Evolutionary conservation across 1,139 yeast genomes (phyloP), one percentile per base, ranked within the genome.

Genomic region (Candida frijolesensis): DNA sequence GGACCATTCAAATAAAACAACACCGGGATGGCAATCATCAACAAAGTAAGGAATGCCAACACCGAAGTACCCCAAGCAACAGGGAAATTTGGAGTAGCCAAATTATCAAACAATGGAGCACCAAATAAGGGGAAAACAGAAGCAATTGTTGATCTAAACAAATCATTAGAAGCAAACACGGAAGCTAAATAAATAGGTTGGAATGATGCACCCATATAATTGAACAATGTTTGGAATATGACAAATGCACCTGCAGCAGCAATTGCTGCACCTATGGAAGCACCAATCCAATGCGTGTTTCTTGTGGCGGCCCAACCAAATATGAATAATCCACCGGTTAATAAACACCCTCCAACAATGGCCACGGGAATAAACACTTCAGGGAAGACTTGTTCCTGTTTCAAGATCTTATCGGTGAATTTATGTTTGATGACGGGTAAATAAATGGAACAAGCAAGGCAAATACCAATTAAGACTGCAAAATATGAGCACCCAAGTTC

Each of bases 1-100:
- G 70, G 67, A 25, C 73, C 73, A 40, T 65, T 61, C 38, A 58
- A 40, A 47, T 63, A 64, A 51, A 68, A 66, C 33, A 80, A 61
- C 57, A 83, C 80, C 0, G 95, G 94, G 49, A 85, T 84, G 1
- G 88, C 87, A 48, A 85, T 74, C 80, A 87, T 74, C 0, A 70
- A 77, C 9, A 82, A 53, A 0, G 85, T 74, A 35, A 85, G 62
- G 59, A 84, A 79, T 0, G 80, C 90, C 47, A 86, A 64, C 1
- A 85, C 53, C 30, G 79, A 72, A 2, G 82, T 70, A 4, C 89
- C 92, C 90, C 91, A 85, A 0, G 88, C 91, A 54, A 84, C 70
- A 1, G 74, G 75, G 52, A 60, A 67, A 32, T 66, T 66, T 0
- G 65, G 60, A 10, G 66, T 65, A 27, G 66, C 65, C 43, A 69